phyloP scores from a whole-genome alignment of 2,329 filamentous ascomycete genomes.

The Diaporthe eres region DNA sequence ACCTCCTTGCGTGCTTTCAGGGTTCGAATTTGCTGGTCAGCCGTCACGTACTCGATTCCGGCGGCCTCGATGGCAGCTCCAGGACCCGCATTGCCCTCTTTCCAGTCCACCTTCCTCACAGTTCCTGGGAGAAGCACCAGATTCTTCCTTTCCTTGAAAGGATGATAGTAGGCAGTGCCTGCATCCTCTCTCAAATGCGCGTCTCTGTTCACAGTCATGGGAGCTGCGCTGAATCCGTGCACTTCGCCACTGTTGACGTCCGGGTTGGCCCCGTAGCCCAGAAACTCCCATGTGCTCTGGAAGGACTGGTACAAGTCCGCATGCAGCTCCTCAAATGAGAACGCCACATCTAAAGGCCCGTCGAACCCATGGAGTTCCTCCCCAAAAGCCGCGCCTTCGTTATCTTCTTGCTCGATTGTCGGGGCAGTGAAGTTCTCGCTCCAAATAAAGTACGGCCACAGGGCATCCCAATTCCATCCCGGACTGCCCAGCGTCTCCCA shows the following conservation, averaged over 20 bases:
- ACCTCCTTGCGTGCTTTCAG: conserved; percentile 19
- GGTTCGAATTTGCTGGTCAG: not conserved
- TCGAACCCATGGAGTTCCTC: not conserved
- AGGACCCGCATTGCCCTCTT: not conserved
- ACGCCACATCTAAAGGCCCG: not conserved
- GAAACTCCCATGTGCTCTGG: not conserved
- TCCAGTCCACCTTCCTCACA: not conserved
- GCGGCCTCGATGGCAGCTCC: not conserved
- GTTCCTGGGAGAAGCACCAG: conserved; percentile 2
- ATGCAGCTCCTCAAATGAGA: not conserved
- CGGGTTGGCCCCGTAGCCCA: not conserved
- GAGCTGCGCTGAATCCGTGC: not conserved
- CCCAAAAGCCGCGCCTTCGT: not conserved
- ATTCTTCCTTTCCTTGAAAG: not conserved
- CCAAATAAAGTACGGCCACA: not conserved
- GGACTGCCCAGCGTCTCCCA: conserved; percentile 53
- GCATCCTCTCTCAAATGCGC: not conserved
- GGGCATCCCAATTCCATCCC: conserved; percentile 42
- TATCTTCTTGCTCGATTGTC: not conserved
- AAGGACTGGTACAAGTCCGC: not conserved
- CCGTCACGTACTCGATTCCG: conserved; percentile 5
- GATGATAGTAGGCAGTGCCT: conserved; percentile 8
- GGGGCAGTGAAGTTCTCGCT: not conserved
- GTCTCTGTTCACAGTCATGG: conserved; percentile 1
- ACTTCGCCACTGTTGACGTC: not conserved